Conservation (phyloP, 306 rosid genomes). For the Cicer chorassanicum region DNA sequence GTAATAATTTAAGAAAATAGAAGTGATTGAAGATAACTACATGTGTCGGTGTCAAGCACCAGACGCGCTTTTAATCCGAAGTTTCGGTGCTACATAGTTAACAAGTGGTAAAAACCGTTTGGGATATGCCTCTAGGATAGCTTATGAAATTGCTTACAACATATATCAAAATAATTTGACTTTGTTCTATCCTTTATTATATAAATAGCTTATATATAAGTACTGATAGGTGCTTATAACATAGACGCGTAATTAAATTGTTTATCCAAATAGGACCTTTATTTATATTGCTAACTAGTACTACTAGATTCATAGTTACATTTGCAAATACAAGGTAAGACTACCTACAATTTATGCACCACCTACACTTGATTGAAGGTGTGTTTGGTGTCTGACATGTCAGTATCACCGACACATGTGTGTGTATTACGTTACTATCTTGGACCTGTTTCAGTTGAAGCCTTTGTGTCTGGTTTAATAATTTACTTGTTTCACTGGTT, state of each 20-base stretch:
- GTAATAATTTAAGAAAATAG: not conserved
- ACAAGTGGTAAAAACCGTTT: not conserved
- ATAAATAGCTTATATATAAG: too few relatives aligned
- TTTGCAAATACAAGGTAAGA: slow-evolving; percentile 3
- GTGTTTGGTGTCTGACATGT: not conserved
- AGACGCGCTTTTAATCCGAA: not conserved
- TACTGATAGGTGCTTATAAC: too few relatives aligned
- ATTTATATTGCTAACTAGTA: not conserved
- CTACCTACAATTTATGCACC: not conserved
- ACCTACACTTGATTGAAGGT: not conserved
- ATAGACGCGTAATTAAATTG: too few relatives aligned
- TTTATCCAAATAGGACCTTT: not conserved
- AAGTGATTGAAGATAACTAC: not conserved
- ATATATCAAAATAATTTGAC: too few relatives aligned
- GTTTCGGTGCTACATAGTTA: not conserved
- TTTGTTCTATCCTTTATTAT: too few relatives aligned
- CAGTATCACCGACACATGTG: not conserved
- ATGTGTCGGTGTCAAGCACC: not conserved
- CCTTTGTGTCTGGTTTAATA: slow-evolving; percentile 1
- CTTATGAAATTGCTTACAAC: too few relatives aligned
- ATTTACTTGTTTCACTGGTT: slow-evolving; percentile 15
- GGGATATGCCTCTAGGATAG: too few relatives aligned
- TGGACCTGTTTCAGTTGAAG: slow-evolving; percentile 10
- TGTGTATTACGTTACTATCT: slow-evolving; percentile 10
- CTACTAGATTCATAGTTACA: not conserved